Percentiles rank a stretch among this genome's conserved stretches.
phyloP scores from a whole-genome alignment of 2,329 filamentous ascomycete species.

The Penicillium freii region DNA sequence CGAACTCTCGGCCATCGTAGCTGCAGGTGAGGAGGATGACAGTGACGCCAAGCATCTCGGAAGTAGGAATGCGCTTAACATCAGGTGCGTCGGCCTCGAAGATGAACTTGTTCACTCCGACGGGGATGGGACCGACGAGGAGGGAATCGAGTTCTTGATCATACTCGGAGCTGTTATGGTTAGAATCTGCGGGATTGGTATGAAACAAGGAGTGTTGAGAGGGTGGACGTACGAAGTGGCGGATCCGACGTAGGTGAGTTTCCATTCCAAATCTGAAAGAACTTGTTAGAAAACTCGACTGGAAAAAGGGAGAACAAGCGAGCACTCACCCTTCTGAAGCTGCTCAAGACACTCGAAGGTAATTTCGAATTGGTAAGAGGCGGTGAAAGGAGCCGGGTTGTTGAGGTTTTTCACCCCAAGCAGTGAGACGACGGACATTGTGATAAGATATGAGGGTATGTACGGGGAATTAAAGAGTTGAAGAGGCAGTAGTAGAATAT shows the following conservation, averaged over 20 bases:
- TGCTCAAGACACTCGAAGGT: constrained; percentile 97
- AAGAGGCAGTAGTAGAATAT: constrained; percentile 10
- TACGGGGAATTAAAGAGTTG: constrained; percentile 13
- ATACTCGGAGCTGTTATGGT: constrained; percentile 73
- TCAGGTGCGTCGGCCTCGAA: constrained; percentile 95
- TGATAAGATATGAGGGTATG: constrained; percentile 34
- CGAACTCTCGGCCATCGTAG: constrained; percentile 95
- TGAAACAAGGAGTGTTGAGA: neutral
- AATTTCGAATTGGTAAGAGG: constrained; percentile 95
- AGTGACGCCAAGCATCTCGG: constrained; percentile 94
- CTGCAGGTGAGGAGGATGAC: constrained; percentile 94
- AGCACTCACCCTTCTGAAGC: constrained; percentile 76
- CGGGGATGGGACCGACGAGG: constrained; percentile 93
- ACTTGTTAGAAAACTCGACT: constrained; percentile 20
- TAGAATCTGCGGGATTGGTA: constrained; percentile 20
- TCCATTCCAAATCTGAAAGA: constrained; percentile 88
- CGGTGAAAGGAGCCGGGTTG: constrained; percentile 92
- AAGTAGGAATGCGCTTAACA: constrained; percentile 84
- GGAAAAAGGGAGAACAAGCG: neutral
- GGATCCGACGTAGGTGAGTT: constrained; percentile 97
- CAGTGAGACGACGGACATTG: constrained; percentile 94
- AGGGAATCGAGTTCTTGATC: constrained; percentile 98
- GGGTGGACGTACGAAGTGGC: constrained; percentile 76
- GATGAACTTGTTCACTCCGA: constrained; percentile 97
- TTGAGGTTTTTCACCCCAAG: constrained; percentile 94